Conservation (phyloP, 1,284 basidiomycete genomes). For the Prillingera fragicola region DNA sequence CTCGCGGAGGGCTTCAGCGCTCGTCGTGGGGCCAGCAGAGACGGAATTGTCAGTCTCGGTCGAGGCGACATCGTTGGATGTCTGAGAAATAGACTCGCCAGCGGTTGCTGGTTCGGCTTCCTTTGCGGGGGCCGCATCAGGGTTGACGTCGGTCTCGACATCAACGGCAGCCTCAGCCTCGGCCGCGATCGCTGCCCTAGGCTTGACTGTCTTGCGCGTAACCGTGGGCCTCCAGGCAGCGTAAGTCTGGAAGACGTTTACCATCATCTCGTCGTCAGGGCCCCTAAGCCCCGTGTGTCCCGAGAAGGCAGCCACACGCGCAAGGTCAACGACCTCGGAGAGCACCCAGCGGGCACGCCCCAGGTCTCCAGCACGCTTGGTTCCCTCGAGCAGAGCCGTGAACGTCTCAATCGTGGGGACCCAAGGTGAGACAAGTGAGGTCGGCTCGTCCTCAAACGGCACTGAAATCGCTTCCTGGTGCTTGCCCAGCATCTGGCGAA, state of each 20-base stretch:
- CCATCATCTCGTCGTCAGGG: slow-evolving; percentile 70
- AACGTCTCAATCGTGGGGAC: slow-evolving; percentile 68
- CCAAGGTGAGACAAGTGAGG: slow-evolving; percentile 49
- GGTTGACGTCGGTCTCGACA: slow-evolving; percentile 11
- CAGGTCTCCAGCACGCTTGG: slow-evolving; percentile 79
- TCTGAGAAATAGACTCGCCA: too few species aligned
- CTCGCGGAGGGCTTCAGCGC: slow-evolving; percentile 68
- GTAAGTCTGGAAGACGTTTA: slow-evolving; percentile 82
- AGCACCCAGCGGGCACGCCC: slow-evolving; percentile 81
- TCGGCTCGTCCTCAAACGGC: slow-evolving; percentile 25
- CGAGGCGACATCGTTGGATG: too few species aligned
- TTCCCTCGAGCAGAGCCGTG: slow-evolving; percentile 77
- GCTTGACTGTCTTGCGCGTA: slow-evolving; percentile 8
- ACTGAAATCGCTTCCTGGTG: slow-evolving; percentile 51
- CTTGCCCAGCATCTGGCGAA: slow-evolving; percentile 72
- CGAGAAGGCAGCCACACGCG: slow-evolving; percentile 41
- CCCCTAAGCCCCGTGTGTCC: slow-evolving; percentile 13
- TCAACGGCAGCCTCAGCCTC: background rate
- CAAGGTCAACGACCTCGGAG: slow-evolving; percentile 61
- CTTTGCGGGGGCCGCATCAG: background rate
- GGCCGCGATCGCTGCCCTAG: background rate
- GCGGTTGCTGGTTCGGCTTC: slow-evolving; percentile 7
- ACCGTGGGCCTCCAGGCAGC: slow-evolving; percentile 62
- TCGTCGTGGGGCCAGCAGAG: slow-evolving; percentile 55
- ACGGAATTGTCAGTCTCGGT: background rate